Evolutionary conservation across 2,329 filamentous ascomycete species (phyloP), one percentile per base, ranked within the genome.

Genomic region (Beauveria brongniartii): DNA sequence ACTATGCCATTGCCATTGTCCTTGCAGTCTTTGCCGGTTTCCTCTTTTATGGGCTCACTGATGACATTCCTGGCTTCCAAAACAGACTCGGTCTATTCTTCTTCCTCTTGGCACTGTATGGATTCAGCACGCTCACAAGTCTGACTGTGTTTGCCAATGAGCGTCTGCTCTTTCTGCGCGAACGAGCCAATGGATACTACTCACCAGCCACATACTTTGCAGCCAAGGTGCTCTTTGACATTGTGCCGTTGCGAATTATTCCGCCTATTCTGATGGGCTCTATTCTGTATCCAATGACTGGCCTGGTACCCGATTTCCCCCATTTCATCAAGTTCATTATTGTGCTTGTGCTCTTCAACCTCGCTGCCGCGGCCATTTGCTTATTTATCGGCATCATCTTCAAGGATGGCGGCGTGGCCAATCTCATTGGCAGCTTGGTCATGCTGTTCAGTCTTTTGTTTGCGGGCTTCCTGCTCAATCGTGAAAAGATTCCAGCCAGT

Each of bases 381-480:
- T 81, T 99, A 8, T 97, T 97, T 72, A 95, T 99, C 67, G 94
- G 94, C 65, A 96, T 99, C 63, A 83, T 97, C 8, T 96, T 95
- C 81, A 91, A 90, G 69, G 94, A 99, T 69, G 85, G 84, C 37
- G 89, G 92, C 43, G 92, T 99, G 2, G 94, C 94, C 55, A 97
- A 95, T 73, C 74, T 99, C 64, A 90, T 99, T 63, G 94, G 93
- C 59, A 95, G 92, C 67, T 77, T 99, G 68, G 91, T 97, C 55
- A 99, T 99, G 94, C 81, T 99, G 9, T 99, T 99, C 80, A 96
- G 90, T 71, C 78, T 99, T 63, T 82, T 99, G 10, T 97, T 99
- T 73, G 93, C 92, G 1, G 94, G 94, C 61, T 86, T 99, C 62
- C 80, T 99, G 61, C 84, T 99, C 63, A 99, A 99, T 73, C 92